A percentile compares a stretch with the other conserved stretches of the same genome.
phyloP scores from a whole-genome alignment of 371 early-diverging fungal genomes.

The Batrachochytrium dendrobatidis region DNA sequence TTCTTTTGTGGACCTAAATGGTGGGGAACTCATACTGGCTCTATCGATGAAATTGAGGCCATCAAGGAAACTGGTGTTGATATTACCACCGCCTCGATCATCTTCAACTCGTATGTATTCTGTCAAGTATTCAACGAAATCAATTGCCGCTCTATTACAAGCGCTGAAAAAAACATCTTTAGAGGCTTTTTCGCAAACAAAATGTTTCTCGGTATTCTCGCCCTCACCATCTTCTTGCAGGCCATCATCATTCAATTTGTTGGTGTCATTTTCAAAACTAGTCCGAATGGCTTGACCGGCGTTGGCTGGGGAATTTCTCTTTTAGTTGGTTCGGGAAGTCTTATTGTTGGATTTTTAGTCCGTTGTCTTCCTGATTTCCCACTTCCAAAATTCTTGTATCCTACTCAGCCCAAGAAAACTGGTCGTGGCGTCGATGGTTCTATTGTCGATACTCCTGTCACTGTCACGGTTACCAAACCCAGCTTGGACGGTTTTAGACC shows the following conservation, averaged over 20 bases:
- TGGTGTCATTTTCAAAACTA: slow-evolving; percentile 77
- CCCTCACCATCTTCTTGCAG: slow-evolving; percentile 62
- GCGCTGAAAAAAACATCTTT: slow-evolving; percentile 61
- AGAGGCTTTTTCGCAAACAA: slow-evolving; percentile 64
- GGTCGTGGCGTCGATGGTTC: not conserved
- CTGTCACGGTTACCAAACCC: not conserved
- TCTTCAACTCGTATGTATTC: slow-evolving; percentile 95
- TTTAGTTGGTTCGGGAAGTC: slow-evolving; percentile 52
- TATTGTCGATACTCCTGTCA: not conserved
- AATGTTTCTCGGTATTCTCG: slow-evolving; percentile 64
- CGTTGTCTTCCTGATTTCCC: slow-evolving; percentile 33
- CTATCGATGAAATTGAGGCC: slow-evolving; percentile 11
- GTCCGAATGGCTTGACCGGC: slow-evolving; percentile 39
- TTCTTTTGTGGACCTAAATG: not conserved
- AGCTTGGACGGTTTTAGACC: no score
- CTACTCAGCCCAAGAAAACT: not conserved
- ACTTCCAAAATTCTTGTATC: not conserved
- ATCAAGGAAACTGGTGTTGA: slow-evolving; percentile 17
- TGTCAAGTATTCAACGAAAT: slow-evolving; percentile 87
- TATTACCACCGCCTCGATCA: slow-evolving; percentile 52
- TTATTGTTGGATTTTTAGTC: slow-evolving; percentile 64
- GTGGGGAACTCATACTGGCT: slow-evolving; percentile 6
- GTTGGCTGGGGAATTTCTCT: slow-evolving; percentile 63
- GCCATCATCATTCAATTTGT: slow-evolving; percentile 78
- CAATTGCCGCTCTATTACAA: slow-evolving; percentile 31